Percentiles rank a stretch among this genome's conserved stretches.
Conservation (phyloP, 352 stramenopile species). For the Phytophthora citrophthora region DNA sequence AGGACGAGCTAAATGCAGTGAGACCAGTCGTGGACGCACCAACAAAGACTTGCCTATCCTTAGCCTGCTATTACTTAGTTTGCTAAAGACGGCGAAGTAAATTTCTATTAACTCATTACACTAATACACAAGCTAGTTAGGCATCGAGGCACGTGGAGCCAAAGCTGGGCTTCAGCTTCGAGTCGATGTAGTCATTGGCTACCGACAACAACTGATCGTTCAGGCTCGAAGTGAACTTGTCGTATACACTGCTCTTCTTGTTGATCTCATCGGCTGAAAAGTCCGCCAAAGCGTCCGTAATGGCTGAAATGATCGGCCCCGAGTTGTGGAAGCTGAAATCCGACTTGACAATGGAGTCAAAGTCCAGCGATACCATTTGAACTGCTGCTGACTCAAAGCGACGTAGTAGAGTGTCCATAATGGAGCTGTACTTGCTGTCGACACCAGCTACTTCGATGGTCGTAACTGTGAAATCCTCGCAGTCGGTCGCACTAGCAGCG, state of each 20-base stretch:
- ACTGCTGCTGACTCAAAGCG: slow-evolving; percentile 35
- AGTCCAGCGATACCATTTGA: slow-evolving; percentile 40
- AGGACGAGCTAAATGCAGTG: slow-evolving; percentile 9
- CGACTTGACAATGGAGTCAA: slow-evolving; percentile 50
- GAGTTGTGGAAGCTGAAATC: slow-evolving; percentile 54
- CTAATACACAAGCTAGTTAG: neutral
- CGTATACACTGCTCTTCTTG: slow-evolving; percentile 63
- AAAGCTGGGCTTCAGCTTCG: slow-evolving; percentile 49
- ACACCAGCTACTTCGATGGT: slow-evolving; percentile 48
- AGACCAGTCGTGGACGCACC: no score
- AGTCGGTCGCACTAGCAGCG: slow-evolving; percentile 29
- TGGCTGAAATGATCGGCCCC: slow-evolving; percentile 40
- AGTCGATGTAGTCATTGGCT: slow-evolving; percentile 48
- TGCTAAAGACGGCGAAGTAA: neutral
- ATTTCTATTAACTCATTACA: slow-evolving; percentile 9
- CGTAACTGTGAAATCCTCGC: slow-evolving; percentile 51
- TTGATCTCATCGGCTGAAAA: slow-evolving; percentile 58
- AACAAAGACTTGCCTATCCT: slow-evolving; percentile 11
- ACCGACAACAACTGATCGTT: slow-evolving; percentile 49
- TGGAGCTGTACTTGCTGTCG: slow-evolving; percentile 33
- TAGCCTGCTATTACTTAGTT: neutral
- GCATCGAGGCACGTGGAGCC: slow-evolving; percentile 44
- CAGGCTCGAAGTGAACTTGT: slow-evolving; percentile 42
- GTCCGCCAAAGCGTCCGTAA: slow-evolving; percentile 47
- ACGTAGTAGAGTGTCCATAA: slow-evolving; percentile 44